phyloP scores from a whole-genome alignment of 805 yeast species.

The Pichia pseudocactophila region DNA sequence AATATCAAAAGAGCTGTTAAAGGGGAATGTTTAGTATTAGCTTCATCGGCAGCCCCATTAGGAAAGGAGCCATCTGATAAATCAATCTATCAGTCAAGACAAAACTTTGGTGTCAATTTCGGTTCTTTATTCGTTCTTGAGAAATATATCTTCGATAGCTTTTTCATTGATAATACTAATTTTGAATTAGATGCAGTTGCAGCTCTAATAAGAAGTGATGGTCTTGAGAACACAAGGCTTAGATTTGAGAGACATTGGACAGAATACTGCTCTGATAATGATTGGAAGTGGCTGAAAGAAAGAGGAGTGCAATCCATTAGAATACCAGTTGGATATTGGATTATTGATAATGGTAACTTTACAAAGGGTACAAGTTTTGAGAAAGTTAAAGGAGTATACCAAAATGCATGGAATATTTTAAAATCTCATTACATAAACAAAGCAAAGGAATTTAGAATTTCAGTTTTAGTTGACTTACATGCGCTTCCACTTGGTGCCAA shows the following conservation, averaged over 20 bases:
- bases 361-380: constrained; percentile 56
- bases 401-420: constrained; percentile 62
- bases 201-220: constrained; percentile 37
- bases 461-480: constrained; percentile 77
- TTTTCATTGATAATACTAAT: constrained; percentile 50
- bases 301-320: constrained; percentile 73
- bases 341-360: constrained; percentile 54
- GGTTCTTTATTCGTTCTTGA: constrained; percentile 79
- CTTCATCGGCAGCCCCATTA: constrained; percentile 27
- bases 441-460: constrained; percentile 57
- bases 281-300: constrained; percentile 68
- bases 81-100: constrained; percentile 49
- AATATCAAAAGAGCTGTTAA: constrained; percentile 11
- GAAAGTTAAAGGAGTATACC: constrained; percentile 45
- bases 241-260: constrained; percentile 60
- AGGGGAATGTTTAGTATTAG: constrained; percentile 1
- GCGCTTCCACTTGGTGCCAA: constrained; percentile 93
- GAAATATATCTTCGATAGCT: constrained; percentile 61
- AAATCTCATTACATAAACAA: constrained; percentile 41
- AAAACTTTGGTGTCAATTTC: constrained; percentile 75
- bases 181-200: constrained; percentile 70
- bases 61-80: constrained; percentile 30
- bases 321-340: constrained; percentile 91
- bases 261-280: constrained; percentile 51
- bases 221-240: constrained; percentile 44